These are phyloP conservation scores for Heterobasidion occidentale DNA, from an alignment of 1,284 basidiomycete genomes.

Conservation along the genomic window DNA sequence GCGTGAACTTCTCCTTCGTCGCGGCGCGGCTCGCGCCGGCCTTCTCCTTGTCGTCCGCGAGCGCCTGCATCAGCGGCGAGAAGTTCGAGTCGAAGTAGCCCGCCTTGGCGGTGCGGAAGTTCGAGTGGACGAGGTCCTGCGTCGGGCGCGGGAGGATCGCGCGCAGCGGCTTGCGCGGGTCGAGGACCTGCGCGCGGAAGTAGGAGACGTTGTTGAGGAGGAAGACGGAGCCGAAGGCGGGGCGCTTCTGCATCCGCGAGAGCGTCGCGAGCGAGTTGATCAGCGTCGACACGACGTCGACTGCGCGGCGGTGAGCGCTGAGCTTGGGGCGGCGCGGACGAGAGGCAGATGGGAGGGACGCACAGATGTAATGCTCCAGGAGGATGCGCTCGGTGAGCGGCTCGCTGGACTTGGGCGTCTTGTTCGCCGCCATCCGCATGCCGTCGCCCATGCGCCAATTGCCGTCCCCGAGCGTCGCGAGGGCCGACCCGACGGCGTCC, in stretches of 20 bases:
- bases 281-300: slow-evolving; percentile 59
- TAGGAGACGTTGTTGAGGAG: slow-evolving; percentile 72
- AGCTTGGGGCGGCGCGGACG: neutral
- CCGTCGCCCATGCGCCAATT: slow-evolving; percentile 88
- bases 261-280: slow-evolving; percentile 52
- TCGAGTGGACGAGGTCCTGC: slow-evolving; percentile 52
- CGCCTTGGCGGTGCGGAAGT: slow-evolving; percentile 70
- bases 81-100: slow-evolving; percentile 78
- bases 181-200: slow-evolving; percentile 49
- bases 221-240: slow-evolving; percentile 66
- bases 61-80: slow-evolving; percentile 61
- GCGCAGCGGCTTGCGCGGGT: slow-evolving; percentile 35
- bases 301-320: slow-evolving; percentile 25
- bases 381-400: slow-evolving; percentile 46
- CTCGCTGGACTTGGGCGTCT: slow-evolving; percentile 36
- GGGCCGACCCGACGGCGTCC: slow-evolving; percentile 52
- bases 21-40: slow-evolving; percentile 39
- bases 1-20: slow-evolving; percentile 72
- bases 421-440: slow-evolving; percentile 40
- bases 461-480: slow-evolving; percentile 68
- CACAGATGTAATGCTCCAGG: slow-evolving; percentile 68
- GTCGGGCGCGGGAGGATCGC: slow-evolving; percentile 53
- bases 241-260: slow-evolving; percentile 54
- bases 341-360: slow-evolving; percentile 18
- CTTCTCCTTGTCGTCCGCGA: slow-evolving; percentile 64